A percentile compares a stretch with the other conserved stretches of the same genome.
These are phyloP conservation scores for Hypseocharis bilobata DNA, from an alignment of 441 rosid species.

Conservation along the genomic window DNA sequence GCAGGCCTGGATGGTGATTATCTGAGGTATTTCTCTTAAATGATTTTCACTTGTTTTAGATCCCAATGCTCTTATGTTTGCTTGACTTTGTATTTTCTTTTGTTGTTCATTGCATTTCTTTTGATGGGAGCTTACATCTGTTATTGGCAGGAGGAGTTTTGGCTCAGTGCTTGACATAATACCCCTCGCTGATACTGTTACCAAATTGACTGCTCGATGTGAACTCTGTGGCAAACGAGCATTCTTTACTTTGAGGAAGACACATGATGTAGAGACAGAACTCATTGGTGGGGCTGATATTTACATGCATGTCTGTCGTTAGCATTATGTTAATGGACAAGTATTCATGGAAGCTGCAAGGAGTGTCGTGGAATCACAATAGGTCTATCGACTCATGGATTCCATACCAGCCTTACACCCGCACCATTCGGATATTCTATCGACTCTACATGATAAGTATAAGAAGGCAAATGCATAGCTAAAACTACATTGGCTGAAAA, in stretches of 20 bases:
- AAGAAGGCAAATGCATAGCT: background rate
- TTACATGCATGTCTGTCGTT: slow-evolving; percentile 86
- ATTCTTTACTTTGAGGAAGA: slow-evolving; percentile 67
- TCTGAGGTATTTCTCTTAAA: slow-evolving; percentile 40
- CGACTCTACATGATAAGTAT: too few relatives aligned
- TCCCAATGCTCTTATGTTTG: background rate
- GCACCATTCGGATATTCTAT: too few relatives aligned
- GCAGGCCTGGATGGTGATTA: slow-evolving; percentile 90
- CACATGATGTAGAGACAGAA: slow-evolving; percentile 50
- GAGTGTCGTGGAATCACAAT: slow-evolving; percentile 26
- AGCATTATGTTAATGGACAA: slow-evolving; percentile 52
- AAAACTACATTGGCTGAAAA: background rate
- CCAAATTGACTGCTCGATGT: slow-evolving; percentile 68
- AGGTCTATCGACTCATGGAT: too few relatives aligned
- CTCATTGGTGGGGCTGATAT: slow-evolving; percentile 71
- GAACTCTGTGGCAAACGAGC: slow-evolving; percentile 68
- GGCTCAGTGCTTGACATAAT: slow-evolving; percentile 70
- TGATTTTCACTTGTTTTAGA: background rate
- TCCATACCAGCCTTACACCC: too few relatives aligned
- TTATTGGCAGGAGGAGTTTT: slow-evolving; percentile 53
- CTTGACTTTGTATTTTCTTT: background rate
- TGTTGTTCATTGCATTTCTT: too few relatives aligned
- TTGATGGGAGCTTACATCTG: background rate
- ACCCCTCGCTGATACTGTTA: slow-evolving; percentile 70
- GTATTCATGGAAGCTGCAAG: slow-evolving; percentile 33